Base-by-base conservation (phyloP, 2,329 filamentous ascomycete genomes). In the Cladophialophora carrionii region DNA sequence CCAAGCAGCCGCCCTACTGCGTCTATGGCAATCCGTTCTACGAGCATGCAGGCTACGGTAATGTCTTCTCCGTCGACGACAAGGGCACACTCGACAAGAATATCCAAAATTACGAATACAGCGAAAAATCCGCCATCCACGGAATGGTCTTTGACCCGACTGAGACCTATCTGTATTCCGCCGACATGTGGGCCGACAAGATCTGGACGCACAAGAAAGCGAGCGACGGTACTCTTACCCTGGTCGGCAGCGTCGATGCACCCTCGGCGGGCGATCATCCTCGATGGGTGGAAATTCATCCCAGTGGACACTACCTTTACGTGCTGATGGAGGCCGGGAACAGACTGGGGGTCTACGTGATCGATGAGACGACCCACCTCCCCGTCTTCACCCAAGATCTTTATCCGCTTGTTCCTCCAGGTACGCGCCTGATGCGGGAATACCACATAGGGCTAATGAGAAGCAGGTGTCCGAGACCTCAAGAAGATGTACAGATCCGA, bases 21-120 rank as follows among this genome's bases (percentile, higher is more conserved):
- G 90, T 96, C 68, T 96, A 96, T 79, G 90, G 90, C 76, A 95
- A 95, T 77, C 92, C 92, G 8, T 96, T 96, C 78, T 96, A 96
- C 82, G 86, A 91, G 67, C 85, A 93, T 75, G 92, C 92, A 43
- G 90, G 91, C 69, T 89, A 87, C 75, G 90, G 91, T 66, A 92
- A 92, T 74, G 85, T 96, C 75, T 79, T 82, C 68, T 79, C 79
- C 1, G 80, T 82, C 8, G 74, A 77, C 59, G 65, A 75, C 12
- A 74, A 76, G 54, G 81, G 81, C n/a, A 72, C 71, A 9, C 73
- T 82, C 6, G 74, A 75, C 20, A 63, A 73, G 52, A 78, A 81
- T 34, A 72, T 82, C 5, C 80, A 82, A 66, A 78, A 80, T 69
- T 82, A 80, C 73, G 75, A 77, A 57, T 82, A 82, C 67, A 72